These are phyloP conservation scores for Boletus rex-veris DNA, from an alignment of 768 basidiomycete species.

Conservation along the genomic window DNA sequence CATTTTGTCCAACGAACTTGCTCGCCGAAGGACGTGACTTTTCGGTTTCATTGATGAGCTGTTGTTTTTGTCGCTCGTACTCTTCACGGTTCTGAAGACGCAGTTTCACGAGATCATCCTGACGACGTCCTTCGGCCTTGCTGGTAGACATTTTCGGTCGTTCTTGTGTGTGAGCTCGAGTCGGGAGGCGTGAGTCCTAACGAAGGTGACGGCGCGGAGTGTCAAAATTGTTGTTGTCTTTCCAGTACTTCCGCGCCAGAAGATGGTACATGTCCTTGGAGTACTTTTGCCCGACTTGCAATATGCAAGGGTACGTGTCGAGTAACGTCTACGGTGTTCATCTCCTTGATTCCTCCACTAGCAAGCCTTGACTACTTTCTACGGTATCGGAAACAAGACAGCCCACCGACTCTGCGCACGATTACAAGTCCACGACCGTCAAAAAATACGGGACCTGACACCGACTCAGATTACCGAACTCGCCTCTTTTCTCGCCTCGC, in stretches of 20 bases:
- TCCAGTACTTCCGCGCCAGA: neutral
- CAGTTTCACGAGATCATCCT: conserved; percentile 82
- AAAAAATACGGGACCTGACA: conserved; percentile 77
- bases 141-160: conserved; percentile 58
- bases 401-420: conserved; percentile 85
- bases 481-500: conserved; percentile 92
- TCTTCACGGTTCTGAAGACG: conserved; percentile 77
- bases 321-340: neutral
- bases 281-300: conserved; percentile 76
- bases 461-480: conserved; percentile 86
- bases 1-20: conserved; percentile 91
- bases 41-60: conserved; percentile 84
- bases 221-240: conserved; percentile 14
- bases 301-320: conserved; percentile 61
- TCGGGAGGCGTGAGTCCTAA: neutral
- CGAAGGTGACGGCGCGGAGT: conserved; percentile 22
- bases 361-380: conserved; percentile 89
- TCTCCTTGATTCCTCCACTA: conserved; percentile 30
- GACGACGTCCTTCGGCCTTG: conserved; percentile 80
- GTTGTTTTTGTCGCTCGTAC: conserved; percentile 76
- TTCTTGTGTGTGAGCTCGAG: conserved; percentile 12
- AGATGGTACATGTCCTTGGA: conserved; percentile 87
- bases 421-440: conserved; percentile 84
- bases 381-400: conserved; percentile 77
- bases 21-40: conserved; percentile 83